A percentile compares a stretch with the other conserved stretches of the same genome.
Conservation (phyloP, 257 asterid species). For the Solanum infundibuliforme region DNA sequence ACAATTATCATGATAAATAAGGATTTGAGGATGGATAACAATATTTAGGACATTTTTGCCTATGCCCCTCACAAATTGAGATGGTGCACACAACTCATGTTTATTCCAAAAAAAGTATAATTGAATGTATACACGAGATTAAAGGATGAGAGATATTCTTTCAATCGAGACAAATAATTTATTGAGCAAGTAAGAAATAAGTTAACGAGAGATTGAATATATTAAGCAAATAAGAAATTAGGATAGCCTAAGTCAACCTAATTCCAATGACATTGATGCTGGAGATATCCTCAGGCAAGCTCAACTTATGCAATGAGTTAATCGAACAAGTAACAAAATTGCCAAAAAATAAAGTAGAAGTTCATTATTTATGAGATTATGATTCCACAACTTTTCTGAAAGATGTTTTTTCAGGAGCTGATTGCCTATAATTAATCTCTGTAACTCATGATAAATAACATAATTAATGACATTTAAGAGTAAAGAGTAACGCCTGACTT, state of each 20-base stretch:
- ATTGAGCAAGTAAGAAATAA: neutral
- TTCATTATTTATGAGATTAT: neutral
- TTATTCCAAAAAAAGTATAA: neutral
- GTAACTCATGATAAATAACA: too few species aligned
- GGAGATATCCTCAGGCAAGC: neutral
- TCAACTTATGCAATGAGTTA: neutral
- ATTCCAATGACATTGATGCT: too few species aligned
- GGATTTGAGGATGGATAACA: neutral
- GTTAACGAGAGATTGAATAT: too few species aligned
- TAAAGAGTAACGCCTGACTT: too few species aligned
- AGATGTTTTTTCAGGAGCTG: rapidly evolving
- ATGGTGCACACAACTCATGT: neutral
- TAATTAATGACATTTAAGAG: too few species aligned
- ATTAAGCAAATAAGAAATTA: neutral
- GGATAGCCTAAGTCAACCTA: neutral
- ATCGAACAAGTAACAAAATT: neutral
- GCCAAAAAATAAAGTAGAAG: neutral
- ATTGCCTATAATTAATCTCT: too few species aligned
- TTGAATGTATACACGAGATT: neutral
- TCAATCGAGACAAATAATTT: too few species aligned
- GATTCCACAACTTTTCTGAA: too few species aligned
- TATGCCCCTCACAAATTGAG: neutral
- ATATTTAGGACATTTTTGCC: neutral
- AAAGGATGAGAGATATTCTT: too few species aligned
- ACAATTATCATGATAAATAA: too few species aligned